A percentile compares a stretch with the other conserved stretches of the same genome.
Conservation (phyloP, 305 asterid genomes). For the Andrographis paniculata region DNA sequence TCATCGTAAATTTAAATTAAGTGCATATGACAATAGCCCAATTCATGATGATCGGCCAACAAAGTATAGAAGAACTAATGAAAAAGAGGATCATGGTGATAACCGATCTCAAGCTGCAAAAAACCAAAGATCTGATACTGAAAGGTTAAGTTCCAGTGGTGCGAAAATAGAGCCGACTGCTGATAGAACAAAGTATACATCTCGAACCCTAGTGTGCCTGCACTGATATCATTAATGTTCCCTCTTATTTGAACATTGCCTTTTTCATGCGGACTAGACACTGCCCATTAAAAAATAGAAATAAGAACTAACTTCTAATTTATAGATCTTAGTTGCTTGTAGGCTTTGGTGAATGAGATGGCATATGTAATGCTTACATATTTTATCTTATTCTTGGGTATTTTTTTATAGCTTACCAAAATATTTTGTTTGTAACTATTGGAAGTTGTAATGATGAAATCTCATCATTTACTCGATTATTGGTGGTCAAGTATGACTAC, state of each 20-base stretch:
- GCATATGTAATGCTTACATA: not conserved
- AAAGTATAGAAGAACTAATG: constrained; percentile 51
- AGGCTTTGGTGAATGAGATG: not conserved
- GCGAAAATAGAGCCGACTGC: constrained; percentile 34
- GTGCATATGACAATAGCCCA: constrained; percentile 55
- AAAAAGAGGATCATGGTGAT: constrained; percentile 62
- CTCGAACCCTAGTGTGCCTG: constrained; percentile 56
- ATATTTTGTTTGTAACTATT: not conserved
- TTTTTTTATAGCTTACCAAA: not conserved
- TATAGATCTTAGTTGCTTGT: not conserved
- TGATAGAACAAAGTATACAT: constrained; percentile 63
- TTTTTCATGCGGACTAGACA: not conserved
- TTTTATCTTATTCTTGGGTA: not conserved
- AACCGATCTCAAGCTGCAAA: constrained; percentile 51
- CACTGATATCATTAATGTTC: not conserved
- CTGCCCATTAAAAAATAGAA: not conserved
- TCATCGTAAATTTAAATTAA: constrained; percentile 42
- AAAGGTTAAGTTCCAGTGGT: constrained; percentile 38
- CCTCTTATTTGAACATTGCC: not conserved
- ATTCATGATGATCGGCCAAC: constrained; percentile 50
- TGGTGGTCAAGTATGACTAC: not conserved
- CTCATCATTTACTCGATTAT: not conserved
- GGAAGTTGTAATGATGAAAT: not conserved
- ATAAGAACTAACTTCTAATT: not conserved
- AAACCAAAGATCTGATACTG: constrained; percentile 61